Base-by-base conservation (phyloP, 768 basidiomycete genomes). In the Hericium coralloides region DNA sequence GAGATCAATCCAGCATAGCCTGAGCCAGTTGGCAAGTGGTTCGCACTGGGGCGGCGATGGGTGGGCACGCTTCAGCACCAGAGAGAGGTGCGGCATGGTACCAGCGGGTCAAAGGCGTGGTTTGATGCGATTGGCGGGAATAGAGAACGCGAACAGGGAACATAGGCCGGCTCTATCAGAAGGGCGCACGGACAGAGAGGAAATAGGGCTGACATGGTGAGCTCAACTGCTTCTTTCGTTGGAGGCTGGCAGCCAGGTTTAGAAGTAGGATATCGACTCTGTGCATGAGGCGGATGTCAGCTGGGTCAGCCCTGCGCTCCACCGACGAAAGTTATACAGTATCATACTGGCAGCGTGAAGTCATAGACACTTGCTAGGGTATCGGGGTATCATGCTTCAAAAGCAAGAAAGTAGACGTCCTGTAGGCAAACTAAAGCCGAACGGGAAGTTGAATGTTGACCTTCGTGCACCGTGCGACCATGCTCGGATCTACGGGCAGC, bases 1-100 rank as follows among this genome's bases (percentile, higher is more conserved):
- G 39, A 65, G 49, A 52, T 67, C 66, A 15, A 38, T 41, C 59
- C 56, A 58, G 49, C 61, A 62, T 41, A 60, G 25, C 20, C 47
- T n/a, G 43, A 60, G 49, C 9, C 50, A 60, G 2, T 50, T 12
- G 15, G 56, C 53, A 2, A 62, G 52, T 36, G 56, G 56, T 39
- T 53, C 23, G 26, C 61, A 62, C 51, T 25, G 25, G 18, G 25
- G 22, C 18, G 55, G 10, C 3, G 18, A 15, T 14, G 39, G 9
- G 25, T 58, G 43, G 2, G n/a, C 43, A 17, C 43, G 43, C 43
- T 45, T 45, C 9, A 20, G 17, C n/a, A 17, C n/a, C 43, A 18
- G 43, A 45, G 9, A 4, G 43, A 15, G 43, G 9, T 15, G 17
- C 12, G 41, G 18, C 41, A 45, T 45, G 43, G 15, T 6, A 14